Evolutionary conservation across 2,329 filamentous ascomycete genomes (phyloP).

Genomic region (Colletotrichum aenigma): DNA sequence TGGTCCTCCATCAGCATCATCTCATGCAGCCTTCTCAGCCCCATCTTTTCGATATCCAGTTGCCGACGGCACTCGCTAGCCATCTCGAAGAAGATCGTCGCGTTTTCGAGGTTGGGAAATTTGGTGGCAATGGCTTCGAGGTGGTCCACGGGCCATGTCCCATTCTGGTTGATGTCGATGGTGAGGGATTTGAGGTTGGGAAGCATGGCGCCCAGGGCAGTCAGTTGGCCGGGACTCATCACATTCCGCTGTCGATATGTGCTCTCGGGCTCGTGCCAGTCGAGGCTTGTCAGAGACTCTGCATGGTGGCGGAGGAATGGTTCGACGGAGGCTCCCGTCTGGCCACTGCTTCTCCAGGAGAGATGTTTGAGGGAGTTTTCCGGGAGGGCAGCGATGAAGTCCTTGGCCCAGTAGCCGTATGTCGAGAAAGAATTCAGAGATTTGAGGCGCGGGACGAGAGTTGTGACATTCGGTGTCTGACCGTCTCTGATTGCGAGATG

Average conservation of each 20-base stretch:
- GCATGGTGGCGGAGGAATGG: neutral
- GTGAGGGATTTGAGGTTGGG: neutral
- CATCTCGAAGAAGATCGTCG: slow-evolving; percentile 4
- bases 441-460: neutral
- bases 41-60: neutral
- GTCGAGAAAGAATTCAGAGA: neutral
- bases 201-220: neutral
- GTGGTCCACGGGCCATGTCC: neutral
- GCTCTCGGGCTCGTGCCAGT: slow-evolving; percentile 2
- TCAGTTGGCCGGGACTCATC: neutral
- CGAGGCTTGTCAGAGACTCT: neutral
- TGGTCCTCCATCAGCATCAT: neutral
- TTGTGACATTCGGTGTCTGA: neutral
- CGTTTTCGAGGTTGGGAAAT: neutral
- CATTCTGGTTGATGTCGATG: slow-evolving; percentile 11
- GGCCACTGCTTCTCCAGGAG: neutral
- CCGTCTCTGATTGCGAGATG: neutral
- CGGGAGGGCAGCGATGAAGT: neutral
- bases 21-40: neutral
- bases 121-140: neutral
- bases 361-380: neutral
- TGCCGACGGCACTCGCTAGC: slow-evolving; percentile 1
- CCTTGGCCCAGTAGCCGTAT: neutral
- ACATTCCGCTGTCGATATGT: neutral
- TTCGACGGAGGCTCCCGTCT: neutral